Base-by-base conservation (phyloP, 345 rosid genomes). In the Abelmoschus esculentus region DNA sequence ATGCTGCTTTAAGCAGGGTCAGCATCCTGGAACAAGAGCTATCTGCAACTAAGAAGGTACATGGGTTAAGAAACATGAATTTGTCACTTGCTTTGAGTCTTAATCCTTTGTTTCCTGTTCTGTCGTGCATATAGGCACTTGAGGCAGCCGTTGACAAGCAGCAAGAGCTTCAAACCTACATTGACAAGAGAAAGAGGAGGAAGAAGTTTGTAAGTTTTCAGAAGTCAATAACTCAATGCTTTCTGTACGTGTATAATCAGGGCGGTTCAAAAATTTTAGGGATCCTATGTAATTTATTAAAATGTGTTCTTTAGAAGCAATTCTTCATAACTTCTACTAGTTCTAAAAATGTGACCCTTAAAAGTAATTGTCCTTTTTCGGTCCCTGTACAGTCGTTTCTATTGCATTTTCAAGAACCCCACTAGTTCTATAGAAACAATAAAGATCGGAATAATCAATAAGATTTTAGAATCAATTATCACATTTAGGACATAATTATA, bases 11-110 rank as follows among this genome's bases (percentile, higher is more conserved):
- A 26, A 71, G 58, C 72, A 87, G 93, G 8, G 84, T 87, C 40
- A 72, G 75, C 22, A 70, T 71, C 62, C 85, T 95, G 32, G 97
- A 89, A 73, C 75, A 80, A 66, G 85, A 88, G 76, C 78, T 95
- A 38, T 72, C 88, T 34, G 83, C 84, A 42, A 83, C 96, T 76
- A 89, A 83, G 71, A 90, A 85, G 93, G 98, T 89, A 79, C 2
- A 11, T 34, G 4, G 19, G n/a, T 49, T 15, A 26, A 62, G 0
- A 44, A 32, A 17, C 42, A 15, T 31, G 42, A 14, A 32, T 32
- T 60, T 32, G 42, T 15, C 22, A n/a, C 22, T 11, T 1, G 0
- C 4, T 59, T 6, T 12, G 61, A 58, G 28, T 13, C 15, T 5
- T 67, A 14, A 13, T 40, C 9, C 9, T 15, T 56, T 4, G 46